A percentile compares a stretch with the other conserved stretches of the same genome.
Evolutionary conservation across 768 basidiomycete species (phyloP).

Genomic region (Pleurotus ostreatus): DNA sequence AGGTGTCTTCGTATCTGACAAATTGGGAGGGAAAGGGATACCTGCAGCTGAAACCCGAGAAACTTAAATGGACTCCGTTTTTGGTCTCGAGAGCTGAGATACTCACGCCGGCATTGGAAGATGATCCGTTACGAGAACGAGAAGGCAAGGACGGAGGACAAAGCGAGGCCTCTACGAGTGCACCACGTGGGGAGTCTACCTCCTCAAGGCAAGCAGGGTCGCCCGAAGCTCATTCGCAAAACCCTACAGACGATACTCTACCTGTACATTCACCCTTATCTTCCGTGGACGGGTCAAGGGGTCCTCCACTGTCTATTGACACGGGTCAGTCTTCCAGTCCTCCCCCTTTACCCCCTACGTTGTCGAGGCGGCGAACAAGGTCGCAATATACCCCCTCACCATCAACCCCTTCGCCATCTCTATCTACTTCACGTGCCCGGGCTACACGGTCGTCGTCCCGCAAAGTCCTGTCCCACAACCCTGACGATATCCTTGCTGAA

Average conservation of each 20-base stretch:
- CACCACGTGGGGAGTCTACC: conserved; percentile 4
- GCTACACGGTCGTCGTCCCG: not conserved
- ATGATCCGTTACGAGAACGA: conserved; percentile 10
- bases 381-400: not conserved
- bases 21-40: conserved; percentile 80
- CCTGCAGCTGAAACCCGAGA: conserved; percentile 70
- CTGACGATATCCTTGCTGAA: conserved; percentile 12
- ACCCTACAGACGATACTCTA: not conserved
- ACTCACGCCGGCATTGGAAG: conserved; percentile 3
- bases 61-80: conserved; percentile 94
- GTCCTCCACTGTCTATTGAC: not conserved
- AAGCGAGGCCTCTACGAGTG: not conserved
- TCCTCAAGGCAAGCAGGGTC: conserved; percentile 4
- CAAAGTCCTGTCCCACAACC: conserved; percentile 4
- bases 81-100: conserved; percentile 47
- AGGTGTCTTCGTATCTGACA: conserved; percentile 60
- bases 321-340: not conserved
- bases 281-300: not conserved
- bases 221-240: not conserved
- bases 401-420: not conserved
- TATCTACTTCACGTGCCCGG: not conserved
- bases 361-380: not conserved
- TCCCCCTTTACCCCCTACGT: not conserved
- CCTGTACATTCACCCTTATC: not conserved
- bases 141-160: not conserved